Conservation (phyloP, 805 yeast genomes). For the Candida alai region DNA sequence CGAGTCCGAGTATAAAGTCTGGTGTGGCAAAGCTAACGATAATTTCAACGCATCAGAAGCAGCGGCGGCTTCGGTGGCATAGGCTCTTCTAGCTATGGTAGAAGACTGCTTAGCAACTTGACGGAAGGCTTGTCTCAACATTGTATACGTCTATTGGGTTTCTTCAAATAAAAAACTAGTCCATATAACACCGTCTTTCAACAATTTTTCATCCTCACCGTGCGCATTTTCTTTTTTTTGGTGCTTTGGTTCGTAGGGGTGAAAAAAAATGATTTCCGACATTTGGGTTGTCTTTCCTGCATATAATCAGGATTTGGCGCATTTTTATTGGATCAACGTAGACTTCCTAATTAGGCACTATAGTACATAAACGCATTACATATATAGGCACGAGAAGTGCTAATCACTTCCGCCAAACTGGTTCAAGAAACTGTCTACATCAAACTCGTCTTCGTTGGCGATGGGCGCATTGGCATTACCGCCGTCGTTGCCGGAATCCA, state of each 20-base stretch:
- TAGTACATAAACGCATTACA: slow-evolving; percentile 10
- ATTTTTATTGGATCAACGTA: slow-evolving; percentile 31
- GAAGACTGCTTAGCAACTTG: slow-evolving; percentile 53
- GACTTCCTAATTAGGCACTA: slow-evolving; percentile 30
- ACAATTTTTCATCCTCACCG: slow-evolving; percentile 1
- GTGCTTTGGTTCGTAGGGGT: too few relatives aligned
- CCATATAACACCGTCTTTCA: too few relatives aligned
- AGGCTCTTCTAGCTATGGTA: slow-evolving; percentile 71
- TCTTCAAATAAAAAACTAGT: too few relatives aligned
- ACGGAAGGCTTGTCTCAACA: slow-evolving; percentile 66
- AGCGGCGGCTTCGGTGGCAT: slow-evolving; percentile 74
- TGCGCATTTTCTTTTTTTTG: slow-evolving; percentile 1
- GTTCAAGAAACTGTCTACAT: slow-evolving; percentile 41
- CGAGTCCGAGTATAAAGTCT: slow-evolving; percentile 59
- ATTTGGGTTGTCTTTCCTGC: slow-evolving; percentile 6
- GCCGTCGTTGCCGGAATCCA: slow-evolving; percentile 30
- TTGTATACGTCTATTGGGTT: slow-evolving; percentile 17
- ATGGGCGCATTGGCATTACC: slow-evolving; percentile 16
- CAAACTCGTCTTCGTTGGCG: slow-evolving; percentile 38
- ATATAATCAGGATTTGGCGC: slow-evolving; percentile 12
- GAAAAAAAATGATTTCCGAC: too few relatives aligned
- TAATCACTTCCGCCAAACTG: slow-evolving; percentile 38
- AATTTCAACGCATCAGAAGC: slow-evolving; percentile 69
- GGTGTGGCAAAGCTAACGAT: slow-evolving; percentile 88
- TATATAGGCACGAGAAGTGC: neutral